Evolutionary conservation across 2,329 filamentous ascomycete species (phyloP).

Genomic region (Colletotrichum brevisporum): DNA sequence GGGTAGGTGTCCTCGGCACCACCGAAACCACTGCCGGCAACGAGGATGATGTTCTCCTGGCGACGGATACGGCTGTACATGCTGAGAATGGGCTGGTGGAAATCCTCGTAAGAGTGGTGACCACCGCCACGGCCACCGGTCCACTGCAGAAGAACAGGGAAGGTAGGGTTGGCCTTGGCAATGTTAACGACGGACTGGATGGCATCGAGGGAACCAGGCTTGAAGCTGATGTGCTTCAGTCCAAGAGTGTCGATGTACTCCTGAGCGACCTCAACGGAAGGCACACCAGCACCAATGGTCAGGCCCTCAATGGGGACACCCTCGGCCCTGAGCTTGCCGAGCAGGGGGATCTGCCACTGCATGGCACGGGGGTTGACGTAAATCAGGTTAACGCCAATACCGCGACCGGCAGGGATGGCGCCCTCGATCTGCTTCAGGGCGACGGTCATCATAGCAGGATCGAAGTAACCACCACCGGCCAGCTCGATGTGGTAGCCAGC

Average conservation of each 20-base stretch:
- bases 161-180: constrained; percentile 91
- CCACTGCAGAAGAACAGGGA: constrained; percentile 96
- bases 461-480: constrained; percentile 91
- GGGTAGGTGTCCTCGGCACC: constrained; percentile 92
- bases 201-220: constrained; percentile 89
- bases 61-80: constrained; percentile 93
- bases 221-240: constrained; percentile 94
- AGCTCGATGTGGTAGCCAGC: constrained; percentile 95
- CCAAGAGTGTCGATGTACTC: constrained; percentile 95
- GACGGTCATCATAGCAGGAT: constrained; percentile 84
- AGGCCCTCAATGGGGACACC: constrained; percentile 93
- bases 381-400: constrained; percentile 91
- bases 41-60: constrained; percentile 87
- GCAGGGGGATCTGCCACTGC: constrained; percentile 91
- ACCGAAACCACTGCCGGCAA: constrained; percentile 93
- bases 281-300: constrained; percentile 93
- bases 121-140: constrained; percentile 94
- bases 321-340: constrained; percentile 84
- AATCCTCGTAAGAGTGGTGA: constrained; percentile 95
- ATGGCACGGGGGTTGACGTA: constrained; percentile 92
- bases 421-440: constrained; percentile 89
- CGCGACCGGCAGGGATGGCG: constrained; percentile 85
- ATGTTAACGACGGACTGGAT: constrained; percentile 94
- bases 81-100: constrained; percentile 90
- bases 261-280: constrained; percentile 91